Base-by-base conservation (phyloP, 805 yeast genomes). In the Kodamaea neixiangensis region DNA sequence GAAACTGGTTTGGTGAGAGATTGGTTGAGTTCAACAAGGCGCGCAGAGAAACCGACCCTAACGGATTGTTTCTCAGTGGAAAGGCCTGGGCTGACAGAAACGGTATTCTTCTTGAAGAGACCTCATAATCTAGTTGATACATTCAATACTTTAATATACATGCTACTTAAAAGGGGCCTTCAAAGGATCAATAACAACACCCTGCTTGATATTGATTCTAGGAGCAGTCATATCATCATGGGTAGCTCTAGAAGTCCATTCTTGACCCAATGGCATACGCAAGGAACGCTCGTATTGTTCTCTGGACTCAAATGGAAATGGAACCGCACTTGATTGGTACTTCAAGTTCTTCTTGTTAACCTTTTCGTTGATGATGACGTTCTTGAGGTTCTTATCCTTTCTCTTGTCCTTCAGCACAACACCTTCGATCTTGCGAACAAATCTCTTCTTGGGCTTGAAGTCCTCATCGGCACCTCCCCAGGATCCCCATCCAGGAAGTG, bases 401-500 rank as follows among this genome's bases (percentile, higher is more conserved):
- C 99, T 83, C 64, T 85, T 82, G 58, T 87, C 83, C 54, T 79
- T 77, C 31, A 79, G 77, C 35, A 81, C 86, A 46, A 91, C 84
- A 44, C 99, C 98, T 61, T 85, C 82, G 21, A 89, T 74, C 57
- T 82, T 88, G 59, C 87, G 82, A 33, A 86, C 76, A 50, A 87
- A 76, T 65, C 83, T 86, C 64, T 82, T 80, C 65, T 81, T 83
- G 63, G 79, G 78, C 65, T 73, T 73, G 14, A 58, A 64, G 39
- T 63, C 60, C 19, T 20, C 31, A 17, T 60, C 67, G 7, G 80
- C 82, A 35, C 97, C 97, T 9, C 93, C 87, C 99, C 99, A 94
- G 41, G 87, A 88, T 44, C 98, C 98, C 97, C 98, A 94, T 1
- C 99, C 99, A 2, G 97, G 98, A 47, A 92, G 70, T 0, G 96